A percentile compares a stretch with the other conserved stretches of the same genome.
Conservation (phyloP, 2,329 filamentous ascomycete genomes). For the Tolypocladium ophioglossoides region DNA sequence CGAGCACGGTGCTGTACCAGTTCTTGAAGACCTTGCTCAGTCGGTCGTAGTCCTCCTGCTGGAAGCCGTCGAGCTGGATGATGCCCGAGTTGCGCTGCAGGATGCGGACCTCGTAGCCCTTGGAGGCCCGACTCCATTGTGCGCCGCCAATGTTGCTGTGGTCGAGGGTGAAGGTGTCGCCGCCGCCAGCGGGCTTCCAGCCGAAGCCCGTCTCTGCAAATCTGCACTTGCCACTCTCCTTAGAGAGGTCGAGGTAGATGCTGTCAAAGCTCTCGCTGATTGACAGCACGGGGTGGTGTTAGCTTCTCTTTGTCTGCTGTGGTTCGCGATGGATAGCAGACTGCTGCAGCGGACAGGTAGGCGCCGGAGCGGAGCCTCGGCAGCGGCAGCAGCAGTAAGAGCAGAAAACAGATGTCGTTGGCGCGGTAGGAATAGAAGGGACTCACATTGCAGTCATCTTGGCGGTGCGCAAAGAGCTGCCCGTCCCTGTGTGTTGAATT, state of each 20-base stretch:
- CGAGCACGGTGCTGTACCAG: slow-evolving; percentile 91
- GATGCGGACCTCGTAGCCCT: slow-evolving; percentile 90
- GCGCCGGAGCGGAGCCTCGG: background rate
- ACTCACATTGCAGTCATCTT: slow-evolving; percentile 29
- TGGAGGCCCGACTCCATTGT: slow-evolving; percentile 90
- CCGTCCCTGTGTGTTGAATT: background rate
- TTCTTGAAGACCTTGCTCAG: slow-evolving; percentile 90
- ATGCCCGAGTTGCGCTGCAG: slow-evolving; percentile 74
- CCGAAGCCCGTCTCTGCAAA: slow-evolving; percentile 91
- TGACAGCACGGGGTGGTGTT: background rate
- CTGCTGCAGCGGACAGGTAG: background rate
- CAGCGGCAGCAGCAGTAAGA: background rate
- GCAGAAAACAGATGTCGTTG: background rate
- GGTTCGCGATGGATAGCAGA: background rate
- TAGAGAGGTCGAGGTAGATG: slow-evolving; percentile 92
- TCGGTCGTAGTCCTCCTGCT: slow-evolving; percentile 88
- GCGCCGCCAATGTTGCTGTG: slow-evolving; percentile 73
- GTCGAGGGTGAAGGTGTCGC: slow-evolving; percentile 90
- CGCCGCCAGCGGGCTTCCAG: slow-evolving; percentile 82
- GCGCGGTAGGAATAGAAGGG: background rate
- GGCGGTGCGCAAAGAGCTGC: slow-evolving; percentile 1
- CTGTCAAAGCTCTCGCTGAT: slow-evolving; percentile 85
- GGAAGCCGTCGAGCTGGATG: slow-evolving; percentile 90
- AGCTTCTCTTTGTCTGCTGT: background rate
- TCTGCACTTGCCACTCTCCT: slow-evolving; percentile 83